Conservation (phyloP, 2,329 filamentous ascomycete species). For the Phyllosticta citriasiana region DNA sequence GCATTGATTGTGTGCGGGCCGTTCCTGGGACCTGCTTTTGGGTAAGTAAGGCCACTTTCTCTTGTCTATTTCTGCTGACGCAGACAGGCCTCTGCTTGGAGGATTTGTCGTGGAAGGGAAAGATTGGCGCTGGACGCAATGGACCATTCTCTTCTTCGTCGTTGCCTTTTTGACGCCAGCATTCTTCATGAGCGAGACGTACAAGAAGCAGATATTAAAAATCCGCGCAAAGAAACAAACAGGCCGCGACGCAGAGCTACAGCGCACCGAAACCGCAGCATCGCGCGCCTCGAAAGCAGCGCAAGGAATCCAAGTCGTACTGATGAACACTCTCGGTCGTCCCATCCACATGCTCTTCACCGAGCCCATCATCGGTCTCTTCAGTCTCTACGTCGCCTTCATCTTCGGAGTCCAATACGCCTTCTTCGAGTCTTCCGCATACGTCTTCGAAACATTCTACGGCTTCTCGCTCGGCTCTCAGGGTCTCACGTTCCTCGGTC, state of each 20-base stretch:
- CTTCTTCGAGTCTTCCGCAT: conserved; percentile 17
- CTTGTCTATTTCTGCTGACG: neutral
- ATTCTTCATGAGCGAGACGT: conserved; percentile 42
- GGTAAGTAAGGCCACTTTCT: conserved; percentile 15
- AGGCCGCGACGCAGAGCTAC: conserved; percentile 18
- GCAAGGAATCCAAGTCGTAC: conserved; percentile 14
- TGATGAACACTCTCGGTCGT: conserved; percentile 30
- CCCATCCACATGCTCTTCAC: conserved; percentile 27
- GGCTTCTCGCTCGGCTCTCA: conserved; percentile 21
- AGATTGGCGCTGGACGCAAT: conserved; percentile 31
- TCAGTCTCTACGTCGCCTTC: conserved; percentile 33
- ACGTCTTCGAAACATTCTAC: conserved; percentile 13
- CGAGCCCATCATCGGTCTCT: conserved; percentile 32
- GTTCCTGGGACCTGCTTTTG: conserved; percentile 25
- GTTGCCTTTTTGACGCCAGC: conserved; percentile 25
- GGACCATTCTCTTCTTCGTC: conserved; percentile 31
- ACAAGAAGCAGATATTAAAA: conserved; percentile 37
- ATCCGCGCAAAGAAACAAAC: conserved; percentile 20
- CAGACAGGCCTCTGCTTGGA: conserved; percentile 27
- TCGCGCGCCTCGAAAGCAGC: conserved; percentile 14
- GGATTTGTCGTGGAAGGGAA: conserved; percentile 28
- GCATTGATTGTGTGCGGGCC: conserved; percentile 25
- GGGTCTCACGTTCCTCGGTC: conserved; percentile 17
- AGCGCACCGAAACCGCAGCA: conserved; percentile 8
- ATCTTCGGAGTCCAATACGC: conserved; percentile 29